A percentile compares a stretch with the other conserved stretches of the same genome.
Evolutionary conservation across 1,284 basidiomycete species (phyloP).

Genomic region (Mixia osmundae): DNA sequence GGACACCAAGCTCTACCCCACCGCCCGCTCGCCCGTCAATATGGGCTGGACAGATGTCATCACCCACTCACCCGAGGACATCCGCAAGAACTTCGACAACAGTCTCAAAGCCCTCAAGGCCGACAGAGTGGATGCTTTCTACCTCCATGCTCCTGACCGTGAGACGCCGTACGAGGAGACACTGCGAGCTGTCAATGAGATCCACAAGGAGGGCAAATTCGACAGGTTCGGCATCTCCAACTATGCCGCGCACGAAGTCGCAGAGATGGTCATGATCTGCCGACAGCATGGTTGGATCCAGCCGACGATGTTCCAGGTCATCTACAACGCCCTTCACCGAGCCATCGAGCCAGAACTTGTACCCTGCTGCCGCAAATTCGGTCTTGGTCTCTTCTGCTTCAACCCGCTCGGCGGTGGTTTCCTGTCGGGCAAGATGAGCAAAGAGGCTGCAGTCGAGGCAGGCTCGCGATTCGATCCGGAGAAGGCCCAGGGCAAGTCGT

Average conservation of each 20-base stretch:
- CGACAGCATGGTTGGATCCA: conserved; percentile 33
- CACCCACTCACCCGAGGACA: conserved; percentile 17
- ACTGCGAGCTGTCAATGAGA: conserved; percentile 29
- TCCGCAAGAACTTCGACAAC: conserved; percentile 16
- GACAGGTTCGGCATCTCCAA: neutral
- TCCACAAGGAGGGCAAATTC: conserved; percentile 25
- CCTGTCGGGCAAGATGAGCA: conserved; percentile 4
- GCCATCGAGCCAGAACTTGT: conserved; percentile 36
- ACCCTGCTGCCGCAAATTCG: conserved; percentile 34
- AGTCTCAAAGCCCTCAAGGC: conserved; percentile 22
- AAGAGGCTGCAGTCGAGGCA: conserved; percentile 21
- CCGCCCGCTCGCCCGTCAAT: conserved; percentile 5
- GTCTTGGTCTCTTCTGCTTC: conserved; percentile 28
- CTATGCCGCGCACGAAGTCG: conserved; percentile 28
- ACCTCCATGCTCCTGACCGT: conserved; percentile 33
- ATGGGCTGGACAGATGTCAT: conserved; percentile 5
- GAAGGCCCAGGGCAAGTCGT: conserved; percentile 24
- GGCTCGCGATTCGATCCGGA: conserved; percentile 28
- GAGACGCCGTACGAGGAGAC: conserved; percentile 29
- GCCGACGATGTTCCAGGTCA: conserved; percentile 43
- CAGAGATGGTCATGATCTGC: conserved; percentile 37
- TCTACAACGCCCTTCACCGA: conserved; percentile 24
- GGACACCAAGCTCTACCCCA: conserved; percentile 28
- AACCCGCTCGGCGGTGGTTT: conserved; percentile 11
- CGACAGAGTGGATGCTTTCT: conserved; percentile 29